Base-by-base conservation (phyloP, 306 rosid genomes). In the Lagenaria siceraria region DNA sequence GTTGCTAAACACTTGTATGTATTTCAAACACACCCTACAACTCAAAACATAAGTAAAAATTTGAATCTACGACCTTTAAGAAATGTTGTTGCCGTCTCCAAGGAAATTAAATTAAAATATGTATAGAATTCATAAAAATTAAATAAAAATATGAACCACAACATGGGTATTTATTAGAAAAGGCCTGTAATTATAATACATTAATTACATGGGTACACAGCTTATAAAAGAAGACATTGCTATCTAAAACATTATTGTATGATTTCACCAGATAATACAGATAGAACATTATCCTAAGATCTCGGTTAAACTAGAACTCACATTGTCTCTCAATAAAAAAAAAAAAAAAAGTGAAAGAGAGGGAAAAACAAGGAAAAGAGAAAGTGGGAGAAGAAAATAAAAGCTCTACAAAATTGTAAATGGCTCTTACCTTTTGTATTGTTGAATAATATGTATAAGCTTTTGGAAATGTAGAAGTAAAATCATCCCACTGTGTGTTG, bases 401-500 rank as follows among this genome's bases (percentile, higher is more conserved):
- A 18, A 53, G 11, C 8, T 60, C 14, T 60, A 60, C 68, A 15
- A 61, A 29, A 59, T 12, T 22, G 62, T 56, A 56, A 56, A 59
- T 0, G 64, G 35, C 19, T 22, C 15, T 56, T 56, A 1, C 15
- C 31, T 56, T 56, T 22, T 21, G 21, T 56, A 21, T 21, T 21
- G 61, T n/a, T 55, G 6, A 21, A 22, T 55, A 9, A 4, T 15
- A 55, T 0, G 29, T 22, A 9, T 0, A 8, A 21, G 29, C 11
- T 8, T 56, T 8, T 53, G 58, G 24, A 19, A 53, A 15, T 54
- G 27, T 54, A 54, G 60, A 10, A 54, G 60, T 54, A 64, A 36
- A 64, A 52, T 84, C 88, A 93, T 60, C 82, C 95, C 63, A 65
- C 86, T 0, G 85, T 81, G 84, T 94, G 98, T 74, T 91, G 97